Evolutionary conservation across 2,329 filamentous ascomycete genomes (phyloP).

Genomic region (Colletotrichum paranaense): DNA sequence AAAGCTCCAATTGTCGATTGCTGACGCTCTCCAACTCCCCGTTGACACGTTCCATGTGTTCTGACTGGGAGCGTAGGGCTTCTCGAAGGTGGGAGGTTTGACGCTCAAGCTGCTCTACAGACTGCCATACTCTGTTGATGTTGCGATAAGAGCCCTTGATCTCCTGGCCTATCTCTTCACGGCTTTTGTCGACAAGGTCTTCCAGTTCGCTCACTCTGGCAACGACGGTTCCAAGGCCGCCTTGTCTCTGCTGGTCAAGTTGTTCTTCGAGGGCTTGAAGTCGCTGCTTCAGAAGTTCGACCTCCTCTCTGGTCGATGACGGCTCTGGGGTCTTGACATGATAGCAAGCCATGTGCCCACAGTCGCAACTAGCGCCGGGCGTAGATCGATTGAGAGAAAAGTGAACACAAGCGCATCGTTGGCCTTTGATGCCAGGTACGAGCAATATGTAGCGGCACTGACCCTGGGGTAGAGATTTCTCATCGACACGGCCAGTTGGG

Average conservation of each 20-base stretch:
- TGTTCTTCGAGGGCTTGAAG: constrained; percentile 57
- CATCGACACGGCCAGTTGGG: constrained; percentile 47
- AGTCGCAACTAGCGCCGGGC: constrained; percentile 67
- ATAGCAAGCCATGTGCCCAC: constrained; percentile 70
- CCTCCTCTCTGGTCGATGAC: constrained; percentile 56
- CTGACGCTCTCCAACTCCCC: constrained; percentile 57
- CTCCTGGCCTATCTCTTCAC: constrained; percentile 62
- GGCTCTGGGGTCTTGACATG: constrained; percentile 62
- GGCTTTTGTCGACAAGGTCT: constrained; percentile 64
- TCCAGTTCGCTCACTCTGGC: constrained; percentile 62
- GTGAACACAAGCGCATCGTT: constrained; percentile 68
- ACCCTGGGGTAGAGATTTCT: constrained; percentile 63
- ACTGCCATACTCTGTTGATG: constrained; percentile 64
- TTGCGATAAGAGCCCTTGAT: constrained; percentile 67
- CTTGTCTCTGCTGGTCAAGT: constrained; percentile 49
- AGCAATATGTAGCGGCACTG: constrained; percentile 70
- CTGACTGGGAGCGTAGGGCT: constrained; percentile 51
- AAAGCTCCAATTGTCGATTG: constrained; percentile 60
- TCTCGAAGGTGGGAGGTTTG: constrained; percentile 48
- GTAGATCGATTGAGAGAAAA: constrained; percentile 66
- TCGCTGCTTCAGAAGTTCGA: constrained; percentile 60
- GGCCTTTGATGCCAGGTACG: constrained; percentile 66
- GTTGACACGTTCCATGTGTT: constrained; percentile 53
- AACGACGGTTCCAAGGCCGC: constrained; percentile 52
- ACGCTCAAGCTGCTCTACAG: constrained; percentile 58